A percentile compares a stretch with the other conserved stretches of the same genome.
These are phyloP conservation scores for Trichoderma koningii DNA, from an alignment of 2,329 filamentous ascomycete genomes.

Conservation along the genomic window DNA sequence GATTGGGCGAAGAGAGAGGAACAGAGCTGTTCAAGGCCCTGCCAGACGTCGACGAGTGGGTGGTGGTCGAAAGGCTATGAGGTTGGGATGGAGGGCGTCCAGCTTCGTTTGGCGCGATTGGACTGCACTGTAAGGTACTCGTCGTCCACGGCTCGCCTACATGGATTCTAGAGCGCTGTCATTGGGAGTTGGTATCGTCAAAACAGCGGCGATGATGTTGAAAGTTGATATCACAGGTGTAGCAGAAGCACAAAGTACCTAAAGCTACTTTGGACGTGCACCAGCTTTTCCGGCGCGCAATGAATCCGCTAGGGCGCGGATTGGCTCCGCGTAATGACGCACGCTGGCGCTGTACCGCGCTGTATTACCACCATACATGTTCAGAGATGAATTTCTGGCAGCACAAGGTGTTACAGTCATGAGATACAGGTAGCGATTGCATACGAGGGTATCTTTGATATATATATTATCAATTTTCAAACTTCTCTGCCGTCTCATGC, in stretches of 20 bases:
- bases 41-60: background rate
- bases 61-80: background rate
- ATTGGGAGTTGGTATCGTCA: background rate
- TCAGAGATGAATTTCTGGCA: too few relatives aligned
- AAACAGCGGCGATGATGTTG: background rate
- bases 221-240: background rate
- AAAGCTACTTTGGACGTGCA: background rate
- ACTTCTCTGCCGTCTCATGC: too few relatives aligned
- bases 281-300: slow-evolving; percentile 30
- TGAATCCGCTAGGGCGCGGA: slow-evolving; percentile 2
- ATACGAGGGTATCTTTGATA: too few relatives aligned
- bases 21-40: background rate
- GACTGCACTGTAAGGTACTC: background rate
- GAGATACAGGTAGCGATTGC: too few relatives aligned
- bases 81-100: background rate
- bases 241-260: background rate
- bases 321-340: slow-evolving; percentile 16
- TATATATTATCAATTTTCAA: too few relatives aligned
- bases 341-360: background rate
- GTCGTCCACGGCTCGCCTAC: background rate
- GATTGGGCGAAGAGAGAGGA: background rate
- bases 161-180: background rate
- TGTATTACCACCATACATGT: background rate
- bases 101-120: background rate
- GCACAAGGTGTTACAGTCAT: too few relatives aligned